These are phyloP conservation scores for Bruguiera sexangula DNA, from an alignment of 345 rosid genomes.

Conservation along the genomic window DNA sequence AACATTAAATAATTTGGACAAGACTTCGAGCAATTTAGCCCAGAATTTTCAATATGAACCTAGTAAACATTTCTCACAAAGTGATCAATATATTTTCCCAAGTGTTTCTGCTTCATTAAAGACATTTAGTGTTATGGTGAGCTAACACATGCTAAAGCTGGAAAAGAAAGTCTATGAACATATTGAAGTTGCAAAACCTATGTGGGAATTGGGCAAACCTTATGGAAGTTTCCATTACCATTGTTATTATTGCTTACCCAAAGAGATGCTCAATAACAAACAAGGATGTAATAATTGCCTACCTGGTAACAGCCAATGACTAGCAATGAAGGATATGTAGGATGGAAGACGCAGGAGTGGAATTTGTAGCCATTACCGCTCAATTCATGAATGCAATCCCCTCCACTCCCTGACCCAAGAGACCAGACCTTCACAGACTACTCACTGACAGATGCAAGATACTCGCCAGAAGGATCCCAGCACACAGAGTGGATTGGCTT, in stretches of 20 bases:
- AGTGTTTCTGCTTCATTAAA: too few species aligned
- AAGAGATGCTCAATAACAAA: not conserved
- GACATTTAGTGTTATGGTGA: too few species aligned
- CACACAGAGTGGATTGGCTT: slow-evolving; percentile 74
- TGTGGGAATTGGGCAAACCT: not conserved
- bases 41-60: too few species aligned
- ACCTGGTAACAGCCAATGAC: slow-evolving; percentile 97
- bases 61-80: too few species aligned
- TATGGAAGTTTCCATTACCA: too few species aligned
- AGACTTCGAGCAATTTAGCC: not conserved
- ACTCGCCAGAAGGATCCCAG: slow-evolving; percentile 90
- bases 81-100: too few species aligned
- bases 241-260: not conserved
- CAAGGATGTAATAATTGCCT: slow-evolving; percentile 14
- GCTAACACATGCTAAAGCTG: too few species aligned
- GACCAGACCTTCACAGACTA: slow-evolving; percentile 92
- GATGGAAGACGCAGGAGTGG: slow-evolving; percentile 90
- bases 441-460: slow-evolving; percentile 86
- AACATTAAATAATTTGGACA: not conserved
- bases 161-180: not conserved
- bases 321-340: slow-evolving; percentile 60
- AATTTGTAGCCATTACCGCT: slow-evolving; percentile 84
- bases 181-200: not conserved
- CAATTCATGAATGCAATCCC: slow-evolving; percentile 83
- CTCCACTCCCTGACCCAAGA: slow-evolving; percentile 78